Base-by-base conservation (phyloP, 768 basidiomycete genomes). In the Leucocoprinus sp. region DNA sequence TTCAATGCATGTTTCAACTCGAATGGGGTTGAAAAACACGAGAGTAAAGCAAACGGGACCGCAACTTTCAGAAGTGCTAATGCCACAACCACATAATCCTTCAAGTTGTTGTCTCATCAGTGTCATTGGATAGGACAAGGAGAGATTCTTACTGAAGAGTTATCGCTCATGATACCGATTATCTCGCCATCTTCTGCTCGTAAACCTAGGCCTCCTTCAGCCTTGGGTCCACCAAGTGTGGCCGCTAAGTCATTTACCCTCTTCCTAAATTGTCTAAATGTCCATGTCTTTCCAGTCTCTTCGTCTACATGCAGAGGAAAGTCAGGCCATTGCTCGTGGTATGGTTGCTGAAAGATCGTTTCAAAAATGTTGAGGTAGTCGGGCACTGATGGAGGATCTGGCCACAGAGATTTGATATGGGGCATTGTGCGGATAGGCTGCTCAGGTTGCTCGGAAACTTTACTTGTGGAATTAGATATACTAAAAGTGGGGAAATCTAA, bases 121-220 rank as follows among this genome's bases (percentile, higher is more conserved):
- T 15, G 35, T 27, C 12, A 18, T 5, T n/a, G 11, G 15, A 7
- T 18, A 6, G 12, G 24, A 19, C 5, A 6, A 6, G 11, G 8
- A 4, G 23, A 27, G 2, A 19, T 11, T 17, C 76, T 52, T 61
- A 84, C 85, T 57, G 79, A 56, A 28, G 74, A 79, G 55, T 87
- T 88, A 37, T 80, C 71, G 58, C 75, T 75, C 55, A 85, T 71
- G 12, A 88, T 73, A 4, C 82, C 86, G 21, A 85, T 67, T 19
- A 84, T 73, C 43, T 82, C 79, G 0, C 66, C 67, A 18, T 71
- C 64, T 35, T 64, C 64, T 0, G 60, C 56, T 5, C 59, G 53
- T 8, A 87, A 55, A 0, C 73, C 80, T 2, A 83, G 62, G 0
- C 84, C 82, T 1, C 81, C 81, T 12, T 69, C 55, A 0, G 61